Base-by-base conservation (phyloP, 805 yeast genomes). In the Blastobotrys muscicola region DNA sequence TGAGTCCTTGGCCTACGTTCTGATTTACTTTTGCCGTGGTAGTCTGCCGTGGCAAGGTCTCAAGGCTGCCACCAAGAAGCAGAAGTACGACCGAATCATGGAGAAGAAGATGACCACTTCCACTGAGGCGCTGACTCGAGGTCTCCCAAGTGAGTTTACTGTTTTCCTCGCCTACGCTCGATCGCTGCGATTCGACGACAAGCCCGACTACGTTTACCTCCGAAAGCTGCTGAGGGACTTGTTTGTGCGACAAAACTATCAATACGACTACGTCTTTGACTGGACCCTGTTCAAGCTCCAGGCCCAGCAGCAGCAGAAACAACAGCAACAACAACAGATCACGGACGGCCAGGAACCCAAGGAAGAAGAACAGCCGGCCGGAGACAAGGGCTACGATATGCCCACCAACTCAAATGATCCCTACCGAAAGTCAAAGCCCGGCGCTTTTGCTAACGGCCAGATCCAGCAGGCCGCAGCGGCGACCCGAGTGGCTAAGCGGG, bases 11-110 rank as follows among this genome's bases (percentile, higher is more conserved):
- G 97, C 96, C 41, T 90, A 90, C 61, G 97, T 90, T 43, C 72
- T 92, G 55, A 85, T 90, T 55, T 90, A 90, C 67, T 92, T 90
- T 62, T 83, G 95, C 65, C 78, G 95, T 46, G 97, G 98, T 36
- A 83, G 94, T 12, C 76, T 90, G 57, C 98, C 98, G 43, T 90
- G 98, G 98, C 98, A 90, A 67, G 98, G 98, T 3, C 75, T 90
- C 58, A 87, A 87, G 66, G 98, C 97, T 33, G 92, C 90, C 20
- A 86, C 96, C 11, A 90, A 90, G 69, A 85, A 94, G 68, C 97
- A 90, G 65, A 90, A 92, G 67, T 90, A 90, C 66, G 97, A 90
- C 67, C 76, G 96, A 49, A 92, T 90, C 56, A 80, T 90, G 80
- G 97, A 90, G 62, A 85, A 85, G 71, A 90, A 90, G 65, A 78